These are phyloP conservation scores for Aspergillus pseudotamarii DNA, from an alignment of 2,329 filamentous ascomycete species.

Conservation along the genomic window DNA sequence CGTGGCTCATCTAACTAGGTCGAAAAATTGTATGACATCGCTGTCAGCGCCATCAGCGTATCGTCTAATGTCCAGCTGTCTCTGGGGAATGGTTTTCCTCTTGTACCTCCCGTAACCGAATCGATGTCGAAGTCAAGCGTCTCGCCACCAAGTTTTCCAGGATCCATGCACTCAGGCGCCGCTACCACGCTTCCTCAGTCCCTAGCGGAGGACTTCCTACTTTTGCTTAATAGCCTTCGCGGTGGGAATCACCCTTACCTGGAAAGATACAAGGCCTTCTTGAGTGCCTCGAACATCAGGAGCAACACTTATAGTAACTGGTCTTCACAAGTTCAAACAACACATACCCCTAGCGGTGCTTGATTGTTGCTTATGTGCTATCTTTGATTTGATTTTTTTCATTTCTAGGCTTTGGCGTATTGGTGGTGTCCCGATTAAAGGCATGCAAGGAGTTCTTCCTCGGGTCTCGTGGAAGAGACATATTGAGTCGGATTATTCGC, in stretches of 20 bases:
- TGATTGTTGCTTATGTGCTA: slow-evolving; percentile 12
- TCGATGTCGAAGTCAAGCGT: slow-evolving; percentile 1
- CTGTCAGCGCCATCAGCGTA: slow-evolving; percentile 34
- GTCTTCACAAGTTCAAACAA: slow-evolving; percentile 16
- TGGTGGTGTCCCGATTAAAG: background rate
- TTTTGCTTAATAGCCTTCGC: slow-evolving; percentile 36
- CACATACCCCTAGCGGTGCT: background rate
- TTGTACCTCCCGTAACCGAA: slow-evolving; percentile 4
- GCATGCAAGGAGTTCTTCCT: background rate
- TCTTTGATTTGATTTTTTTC: background rate
- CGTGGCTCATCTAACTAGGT: slow-evolving; percentile 25
- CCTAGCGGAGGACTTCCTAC: slow-evolving; percentile 34
- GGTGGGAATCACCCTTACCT: slow-evolving; percentile 41
- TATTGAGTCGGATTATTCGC: background rate
- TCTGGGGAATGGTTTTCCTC: slow-evolving; percentile 17
- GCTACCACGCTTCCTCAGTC: slow-evolving; percentile 22
- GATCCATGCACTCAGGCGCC: slow-evolving; percentile 18
- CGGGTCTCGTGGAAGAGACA: background rate
- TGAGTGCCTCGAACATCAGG: slow-evolving; percentile 29
- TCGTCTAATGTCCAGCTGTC: slow-evolving; percentile 30
- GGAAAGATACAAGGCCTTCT: slow-evolving; percentile 34
- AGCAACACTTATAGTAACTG: slow-evolving; percentile 20
- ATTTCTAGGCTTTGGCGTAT: background rate
- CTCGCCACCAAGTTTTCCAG: slow-evolving; percentile 5
- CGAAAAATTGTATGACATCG: slow-evolving; percentile 46